Evolutionary conservation across 169 alveolate genomes (phyloP).

Genomic region (Haemoproteus tartakovskyi): DNA sequence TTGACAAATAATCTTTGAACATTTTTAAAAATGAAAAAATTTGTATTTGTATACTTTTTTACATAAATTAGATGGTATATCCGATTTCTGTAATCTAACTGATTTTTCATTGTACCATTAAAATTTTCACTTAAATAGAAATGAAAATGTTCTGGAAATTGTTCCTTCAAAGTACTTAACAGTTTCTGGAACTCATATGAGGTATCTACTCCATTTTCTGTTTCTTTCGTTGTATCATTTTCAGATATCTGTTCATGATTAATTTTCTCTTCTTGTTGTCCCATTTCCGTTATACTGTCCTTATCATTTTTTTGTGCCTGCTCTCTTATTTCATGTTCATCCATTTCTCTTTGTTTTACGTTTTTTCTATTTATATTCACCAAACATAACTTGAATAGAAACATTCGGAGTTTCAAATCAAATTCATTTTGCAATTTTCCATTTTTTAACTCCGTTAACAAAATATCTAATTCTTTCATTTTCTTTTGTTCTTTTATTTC

Average conservation of each 20-base stretch:
- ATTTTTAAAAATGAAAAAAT: neutral
- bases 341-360: too few species aligned
- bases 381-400: constrained; percentile 16
- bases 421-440: neutral
- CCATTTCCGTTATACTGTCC: too few species aligned
- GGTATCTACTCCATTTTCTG: neutral
- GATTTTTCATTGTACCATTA: neutral
- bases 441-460: too few species aligned
- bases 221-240: too few species aligned
- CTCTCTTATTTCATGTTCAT: too few species aligned
- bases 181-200: neutral
- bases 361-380: too few species aligned
- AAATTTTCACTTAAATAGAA: constrained; percentile 4
- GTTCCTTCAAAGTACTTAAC: neutral
- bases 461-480: too few species aligned
- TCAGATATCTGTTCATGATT: too few species aligned
- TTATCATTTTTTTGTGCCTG: too few species aligned
- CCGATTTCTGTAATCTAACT: neutral
- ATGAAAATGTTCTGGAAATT: constrained; percentile 2
- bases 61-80: constrained; percentile 1
- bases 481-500: too few species aligned
- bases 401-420: constrained; percentile 13
- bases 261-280: too few species aligned
- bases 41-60: neutral
- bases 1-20: neutral